Percentiles rank a stretch among this genome's conserved stretches.
Conservation (phyloP, 768 basidiomycete species). For the Trametes punicea region DNA sequence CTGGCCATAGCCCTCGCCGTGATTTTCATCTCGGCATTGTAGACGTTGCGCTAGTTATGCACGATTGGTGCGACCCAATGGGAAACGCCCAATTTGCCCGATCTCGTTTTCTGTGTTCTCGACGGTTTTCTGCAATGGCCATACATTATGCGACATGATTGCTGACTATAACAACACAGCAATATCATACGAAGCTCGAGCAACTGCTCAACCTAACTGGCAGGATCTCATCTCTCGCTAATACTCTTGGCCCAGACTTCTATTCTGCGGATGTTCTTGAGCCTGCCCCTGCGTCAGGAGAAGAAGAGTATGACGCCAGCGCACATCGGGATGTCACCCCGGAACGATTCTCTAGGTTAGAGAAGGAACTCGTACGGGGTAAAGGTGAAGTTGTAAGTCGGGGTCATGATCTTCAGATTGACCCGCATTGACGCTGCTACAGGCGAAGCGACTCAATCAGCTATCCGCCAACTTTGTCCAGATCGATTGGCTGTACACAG, state of each 20-base stretch:
- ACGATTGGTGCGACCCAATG: too few relatives aligned
- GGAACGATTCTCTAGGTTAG: conserved; percentile 74
- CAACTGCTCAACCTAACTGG: conserved; percentile 68
- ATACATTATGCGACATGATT: too few relatives aligned
- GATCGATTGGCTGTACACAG: conserved; percentile 78
- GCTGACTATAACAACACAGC: conserved; percentile 30
- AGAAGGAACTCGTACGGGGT: conserved; percentile 81
- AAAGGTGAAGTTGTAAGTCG: conserved; percentile 82
- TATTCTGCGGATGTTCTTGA: conserved; percentile 55
- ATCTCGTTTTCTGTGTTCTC: too few relatives aligned
- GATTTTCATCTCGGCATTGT: too few relatives aligned
- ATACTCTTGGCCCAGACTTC: conserved; percentile 59
- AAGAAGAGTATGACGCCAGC: conserved; percentile 36
- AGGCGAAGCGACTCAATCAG: conserved; percentile 67
- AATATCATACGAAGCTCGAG: conserved; percentile 76
- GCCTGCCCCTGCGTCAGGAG: conserved; percentile 41
- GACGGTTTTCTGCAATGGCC: too few relatives aligned
- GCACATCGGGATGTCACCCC: conserved; percentile 70
- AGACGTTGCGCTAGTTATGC: too few relatives aligned
- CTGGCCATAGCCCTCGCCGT: too few relatives aligned
- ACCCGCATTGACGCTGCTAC: not conserved
- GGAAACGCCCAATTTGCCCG: too few relatives aligned
- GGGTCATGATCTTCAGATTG: not conserved
- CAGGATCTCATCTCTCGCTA: conserved; percentile 56
- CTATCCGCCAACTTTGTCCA: conserved; percentile 65